These are phyloP conservation scores for Diutina neorugosa DNA, from an alignment of 1,139 yeast genomes.

Conservation along the genomic window DNA sequence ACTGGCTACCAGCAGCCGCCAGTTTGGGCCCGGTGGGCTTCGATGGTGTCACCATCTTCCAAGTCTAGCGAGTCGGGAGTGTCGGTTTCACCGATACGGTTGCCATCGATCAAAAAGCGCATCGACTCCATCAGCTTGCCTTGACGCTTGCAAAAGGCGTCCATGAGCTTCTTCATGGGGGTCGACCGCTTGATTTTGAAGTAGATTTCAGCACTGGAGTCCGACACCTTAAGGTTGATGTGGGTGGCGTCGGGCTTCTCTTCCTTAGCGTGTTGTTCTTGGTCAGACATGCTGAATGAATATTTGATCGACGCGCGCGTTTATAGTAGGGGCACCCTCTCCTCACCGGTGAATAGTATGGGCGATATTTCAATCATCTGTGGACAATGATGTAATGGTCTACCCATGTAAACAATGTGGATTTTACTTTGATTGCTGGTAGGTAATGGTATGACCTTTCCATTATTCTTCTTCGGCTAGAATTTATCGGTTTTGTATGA, in stretches of 20 bases:
- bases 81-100: slow-evolving; percentile 74
- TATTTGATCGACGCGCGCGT: background rate
- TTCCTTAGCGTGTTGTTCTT: slow-evolving; percentile 27
- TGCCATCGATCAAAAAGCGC: slow-evolving; percentile 89
- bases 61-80: slow-evolving; percentile 89
- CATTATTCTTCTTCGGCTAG: too few species aligned
- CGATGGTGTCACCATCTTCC: slow-evolving; percentile 93
- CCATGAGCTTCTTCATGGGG: slow-evolving; percentile 89
- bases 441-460: too few species aligned
- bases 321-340: background rate
- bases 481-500: too few species aligned
- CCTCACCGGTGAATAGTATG: too few species aligned
- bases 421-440: too few species aligned
- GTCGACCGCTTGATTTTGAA: slow-evolving; percentile 93
- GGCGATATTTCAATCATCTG: too few species aligned
- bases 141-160: slow-evolving; percentile 95
- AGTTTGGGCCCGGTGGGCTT: slow-evolving; percentile 94
- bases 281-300: slow-evolving; percentile 17
- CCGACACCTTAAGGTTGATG: slow-evolving; percentile 87
- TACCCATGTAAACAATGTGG: too few species aligned
- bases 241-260: slow-evolving; percentile 63
- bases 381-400: too few species aligned
- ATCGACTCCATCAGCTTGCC: slow-evolving; percentile 77
- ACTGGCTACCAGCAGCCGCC: slow-evolving; percentile 30
- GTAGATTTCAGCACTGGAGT: slow-evolving; percentile 85